Conservation (phyloP, 306 rosid species). For the Prunus dulcis region DNA sequence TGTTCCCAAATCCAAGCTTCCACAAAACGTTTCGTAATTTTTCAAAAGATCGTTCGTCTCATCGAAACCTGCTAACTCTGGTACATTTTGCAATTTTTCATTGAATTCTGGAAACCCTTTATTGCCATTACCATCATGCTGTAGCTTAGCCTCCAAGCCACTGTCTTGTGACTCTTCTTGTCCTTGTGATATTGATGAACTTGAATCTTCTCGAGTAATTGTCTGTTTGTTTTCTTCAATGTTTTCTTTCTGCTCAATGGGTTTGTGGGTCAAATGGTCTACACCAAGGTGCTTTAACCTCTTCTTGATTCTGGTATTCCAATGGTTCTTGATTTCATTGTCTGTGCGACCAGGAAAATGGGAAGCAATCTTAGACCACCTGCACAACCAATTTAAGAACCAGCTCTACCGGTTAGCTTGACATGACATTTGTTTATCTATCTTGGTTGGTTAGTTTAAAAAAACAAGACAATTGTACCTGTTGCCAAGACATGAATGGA, state of each 20-base stretch:
- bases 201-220: not conserved
- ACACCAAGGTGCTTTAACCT: constrained; percentile 66
- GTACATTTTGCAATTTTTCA: constrained; percentile 24
- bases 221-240: constrained; percentile 16
- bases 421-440: not conserved
- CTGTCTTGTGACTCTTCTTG: constrained; percentile 3
- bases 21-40: constrained; percentile 39
- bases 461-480: constrained; percentile 35
- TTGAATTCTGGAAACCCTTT: constrained; percentile 7
- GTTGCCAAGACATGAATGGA: constrained; percentile 85
- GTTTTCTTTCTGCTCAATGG: constrained; percentile 30
- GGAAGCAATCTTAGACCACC: constrained; percentile 97
- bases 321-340: constrained; percentile 94
- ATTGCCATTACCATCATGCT: constrained; percentile 16
- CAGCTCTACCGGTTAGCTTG: not conserved
- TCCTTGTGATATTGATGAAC: constrained; percentile 6
- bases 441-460: not conserved
- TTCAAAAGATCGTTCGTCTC: constrained; percentile 34
- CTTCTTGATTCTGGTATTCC: constrained; percentile 95
- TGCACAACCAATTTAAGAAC: constrained; percentile 11
- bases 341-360: constrained; percentile 95
- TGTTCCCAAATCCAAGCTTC: constrained; percentile 43
- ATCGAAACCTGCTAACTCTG: constrained; percentile 23
- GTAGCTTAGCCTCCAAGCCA: constrained; percentile 22
- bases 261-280: constrained; percentile 58